Conservation (phyloP, 2,329 filamentous ascomycete species). For the Fusarium chlamydosporum region DNA sequence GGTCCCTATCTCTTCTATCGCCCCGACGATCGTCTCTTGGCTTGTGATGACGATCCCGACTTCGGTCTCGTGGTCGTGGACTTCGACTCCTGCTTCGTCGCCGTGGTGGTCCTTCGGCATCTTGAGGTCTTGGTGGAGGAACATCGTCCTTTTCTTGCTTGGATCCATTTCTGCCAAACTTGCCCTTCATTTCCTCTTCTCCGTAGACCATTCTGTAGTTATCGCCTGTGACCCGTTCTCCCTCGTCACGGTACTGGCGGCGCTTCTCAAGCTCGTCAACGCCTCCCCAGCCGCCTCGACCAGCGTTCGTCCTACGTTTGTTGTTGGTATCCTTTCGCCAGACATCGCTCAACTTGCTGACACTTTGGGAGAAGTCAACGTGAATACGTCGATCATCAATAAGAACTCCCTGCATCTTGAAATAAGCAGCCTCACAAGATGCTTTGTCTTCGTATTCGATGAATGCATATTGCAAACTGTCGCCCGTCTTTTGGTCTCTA, state of each 20-base stretch:
- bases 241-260: conserved; percentile 85
- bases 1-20: conserved; percentile 49
- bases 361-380: conserved; percentile 98
- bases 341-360: conserved; percentile 85
- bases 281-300: conserved; percentile 87
- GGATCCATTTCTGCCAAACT: conserved; percentile 60
- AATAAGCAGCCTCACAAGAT: conserved; percentile 94
- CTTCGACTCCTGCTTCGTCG: conserved; percentile 43
- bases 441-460: conserved; percentile 96
- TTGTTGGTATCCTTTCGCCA: conserved; percentile 90
- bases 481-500: conserved; percentile 90
- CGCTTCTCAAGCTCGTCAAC: conserved; percentile 90
- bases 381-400: conserved; percentile 98
- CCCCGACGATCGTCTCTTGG: conserved; percentile 47
- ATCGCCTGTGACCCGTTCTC: conserved; percentile 60
- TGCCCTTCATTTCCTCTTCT: conserved; percentile 74
- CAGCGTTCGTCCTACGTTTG: conserved; percentile 74
- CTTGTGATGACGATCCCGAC: conserved; percentile 50
- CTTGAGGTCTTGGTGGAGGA: conserved; percentile 20
- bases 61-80: conserved; percentile 40
- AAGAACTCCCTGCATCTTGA: conserved; percentile 98
- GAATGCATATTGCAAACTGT: conserved; percentile 97
- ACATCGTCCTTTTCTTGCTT: conserved; percentile 45
- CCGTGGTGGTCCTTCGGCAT: conserved; percentile 19
- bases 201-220: conserved; percentile 87